Evolutionary conservation across 805 yeast genomes (phyloP).

Genomic region (Ogataea trehalophila): DNA sequence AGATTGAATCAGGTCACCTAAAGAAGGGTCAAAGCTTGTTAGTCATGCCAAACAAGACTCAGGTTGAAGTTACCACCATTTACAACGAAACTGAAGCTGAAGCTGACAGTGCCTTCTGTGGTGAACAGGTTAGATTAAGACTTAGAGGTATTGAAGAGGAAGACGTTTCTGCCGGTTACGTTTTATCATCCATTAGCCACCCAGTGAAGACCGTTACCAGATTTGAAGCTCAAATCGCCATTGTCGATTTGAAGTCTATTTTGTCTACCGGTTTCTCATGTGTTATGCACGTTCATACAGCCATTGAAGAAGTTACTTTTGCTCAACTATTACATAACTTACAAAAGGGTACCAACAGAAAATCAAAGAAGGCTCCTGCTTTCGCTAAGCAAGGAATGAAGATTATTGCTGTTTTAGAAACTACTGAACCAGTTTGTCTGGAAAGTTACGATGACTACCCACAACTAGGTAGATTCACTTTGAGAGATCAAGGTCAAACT

Average conservation of each 20-base stretch:
- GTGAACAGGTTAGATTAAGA: constrained; percentile 95
- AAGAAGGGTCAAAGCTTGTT: constrained; percentile 71
- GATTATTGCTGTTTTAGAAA: constrained; percentile 87
- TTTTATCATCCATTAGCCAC: constrained; percentile 74
- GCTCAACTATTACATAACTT: constrained; percentile 82
- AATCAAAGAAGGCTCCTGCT: constrained; percentile 94
- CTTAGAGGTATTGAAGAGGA: constrained; percentile 97
- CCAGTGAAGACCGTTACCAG: constrained; percentile 89
- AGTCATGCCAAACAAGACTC: constrained; percentile 86
- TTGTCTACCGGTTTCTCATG: constrained; percentile 94
- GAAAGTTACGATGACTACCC: constrained; percentile 91
- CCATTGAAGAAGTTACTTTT: constrained; percentile 90
- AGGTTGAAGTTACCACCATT: constrained; percentile 81
- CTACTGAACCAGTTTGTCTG: constrained; percentile 83
- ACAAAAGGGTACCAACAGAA: constrained; percentile 95
- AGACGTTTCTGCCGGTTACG: constrained; percentile 88
- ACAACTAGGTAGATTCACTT: constrained; percentile 95
- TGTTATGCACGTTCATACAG: constrained; percentile 98
- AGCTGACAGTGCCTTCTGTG: constrained; percentile 83
- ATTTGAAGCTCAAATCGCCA: constrained; percentile 95
- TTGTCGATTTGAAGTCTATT: constrained; percentile 93
- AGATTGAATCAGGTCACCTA: constrained; percentile 92
- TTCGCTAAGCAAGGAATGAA: constrained; percentile 99
- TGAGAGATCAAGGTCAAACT: constrained; percentile 97
- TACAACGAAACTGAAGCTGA: constrained; percentile 96